Base-by-base conservation (phyloP, 345 rosid species). In the Pseudoturritis turrita region DNA sequence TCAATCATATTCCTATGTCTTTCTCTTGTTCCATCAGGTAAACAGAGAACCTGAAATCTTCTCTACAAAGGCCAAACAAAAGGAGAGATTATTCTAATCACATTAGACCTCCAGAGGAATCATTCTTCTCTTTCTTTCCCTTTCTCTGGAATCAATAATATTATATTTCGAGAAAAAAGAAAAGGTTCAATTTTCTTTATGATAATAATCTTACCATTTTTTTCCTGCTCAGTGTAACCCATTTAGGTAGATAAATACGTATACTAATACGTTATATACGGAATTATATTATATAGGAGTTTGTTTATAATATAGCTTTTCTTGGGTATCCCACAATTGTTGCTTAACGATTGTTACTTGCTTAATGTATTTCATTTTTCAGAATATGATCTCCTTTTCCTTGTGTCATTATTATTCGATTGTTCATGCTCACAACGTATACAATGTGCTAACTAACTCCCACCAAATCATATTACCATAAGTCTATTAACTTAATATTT, bases 11-110 rank as follows among this genome's bases (percentile, higher is more conserved):
- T 58, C 91, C 97, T 4, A 47, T 86, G 84, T 76, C 96, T 26
- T 90, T 88, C 88, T 87, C 97, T 51, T 84, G 86, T 77, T 85
- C 79, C 26, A 87, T 63, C 77, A 86, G 83, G 80, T 83, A 79
- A 68, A 49, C 67, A 29, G 62, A 50, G 35, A 29, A 54, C 18
- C 62, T 53, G 17, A 19, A 11, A 8, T 25, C 67, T 19, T 70
- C 66, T 7, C 31, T 58, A 56, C 61, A 12, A 39, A 50, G 43
- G 60, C 50, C 18, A 46, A 29, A 47, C 5, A 28, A 55, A 10
- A 58, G 58, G 6, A 59, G 66, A 36, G 66, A 23, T 58, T 47
- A 33, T 17, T 64, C 56, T 46, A 15, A 23, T 70, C 49, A 51
- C 41, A 40, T 40, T 18, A 73, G 25, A 56, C 7, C 39, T 65